Conservation (phyloP, 2,329 filamentous ascomycete species). For the Sordariomycetes sp. region DNA sequence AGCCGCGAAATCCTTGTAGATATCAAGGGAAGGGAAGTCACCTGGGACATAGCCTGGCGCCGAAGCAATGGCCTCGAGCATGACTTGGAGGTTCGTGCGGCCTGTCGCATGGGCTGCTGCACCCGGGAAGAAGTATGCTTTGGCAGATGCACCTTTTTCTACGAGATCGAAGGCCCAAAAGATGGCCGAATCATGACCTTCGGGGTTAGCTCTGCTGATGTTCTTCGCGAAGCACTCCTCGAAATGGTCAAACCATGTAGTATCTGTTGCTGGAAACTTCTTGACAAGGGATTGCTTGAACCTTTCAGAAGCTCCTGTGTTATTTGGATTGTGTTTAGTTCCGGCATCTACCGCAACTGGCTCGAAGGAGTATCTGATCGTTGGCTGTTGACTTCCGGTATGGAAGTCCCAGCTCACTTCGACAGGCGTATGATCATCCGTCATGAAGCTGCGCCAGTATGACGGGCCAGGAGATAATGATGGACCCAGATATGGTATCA, state of each 20-base stretch:
- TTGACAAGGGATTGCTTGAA: neutral
- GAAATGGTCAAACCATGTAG: conserved; percentile 10
- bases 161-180: conserved; percentile 17
- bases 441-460: conserved; percentile 28
- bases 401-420: conserved; percentile 27
- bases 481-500: neutral
- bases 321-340: conserved; percentile 13
- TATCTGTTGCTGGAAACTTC: conserved; percentile 8
- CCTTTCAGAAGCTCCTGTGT: conserved; percentile 7
- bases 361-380: conserved; percentile 21
- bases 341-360: conserved; percentile 18
- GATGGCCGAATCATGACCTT: conserved; percentile 9
- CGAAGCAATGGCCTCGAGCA: conserved; percentile 11
- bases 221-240: neutral
- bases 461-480: neutral
- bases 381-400: conserved; percentile 10
- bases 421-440: conserved; percentile 24
- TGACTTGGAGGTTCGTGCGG: conserved; percentile 4
- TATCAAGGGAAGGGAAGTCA: conserved; percentile 5
- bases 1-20: neutral
- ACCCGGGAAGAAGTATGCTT: conserved; percentile 17
- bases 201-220: neutral
- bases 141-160: conserved; percentile 7
- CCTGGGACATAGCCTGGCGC: conserved; percentile 2
- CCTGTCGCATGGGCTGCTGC: conserved; percentile 6